Evolutionary conservation across 257 asterid genomes (phyloP).

Genomic region (Solanum dulcamara): DNA sequence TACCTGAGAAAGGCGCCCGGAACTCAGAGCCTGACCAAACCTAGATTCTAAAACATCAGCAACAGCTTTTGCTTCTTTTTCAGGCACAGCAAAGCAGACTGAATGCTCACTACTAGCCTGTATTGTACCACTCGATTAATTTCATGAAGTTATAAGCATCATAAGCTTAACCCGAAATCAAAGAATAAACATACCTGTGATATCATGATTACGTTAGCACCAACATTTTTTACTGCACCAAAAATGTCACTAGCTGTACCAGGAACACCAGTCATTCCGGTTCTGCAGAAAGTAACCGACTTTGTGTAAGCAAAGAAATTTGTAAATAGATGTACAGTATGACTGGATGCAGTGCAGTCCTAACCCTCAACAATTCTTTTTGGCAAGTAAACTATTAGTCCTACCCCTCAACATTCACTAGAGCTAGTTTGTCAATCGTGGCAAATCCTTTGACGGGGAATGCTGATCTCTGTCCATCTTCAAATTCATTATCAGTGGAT

Average conservation of each 20-base stretch:
- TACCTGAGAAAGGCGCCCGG: slow-evolving; percentile 99
- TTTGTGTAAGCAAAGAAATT: not conserved
- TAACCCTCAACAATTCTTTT: not conserved
- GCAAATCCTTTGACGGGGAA: slow-evolving; percentile 94
- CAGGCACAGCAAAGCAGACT: slow-evolving; percentile 99
- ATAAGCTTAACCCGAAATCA: not conserved
- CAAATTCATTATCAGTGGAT: slow-evolving; percentile 29
- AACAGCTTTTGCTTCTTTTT: slow-evolving; percentile 82
- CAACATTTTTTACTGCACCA: slow-evolving; percentile 85
- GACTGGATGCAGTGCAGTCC: not conserved
- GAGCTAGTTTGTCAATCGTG: slow-evolving; percentile 93
- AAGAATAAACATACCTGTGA: slow-evolving; percentile 54
- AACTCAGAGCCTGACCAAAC: slow-evolving; percentile 78
- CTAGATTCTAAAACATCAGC: slow-evolving; percentile 76
- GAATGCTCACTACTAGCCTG: slow-evolving; percentile 99
- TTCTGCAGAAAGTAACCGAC: slow-evolving; percentile 32
- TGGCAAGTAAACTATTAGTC: slow-evolving; percentile 3
- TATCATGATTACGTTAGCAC: slow-evolving; percentile 97
- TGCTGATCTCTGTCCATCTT: slow-evolving; percentile 35
- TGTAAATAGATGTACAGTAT: not conserved
- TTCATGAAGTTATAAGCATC: not conserved
- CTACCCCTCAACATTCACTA: slow-evolving; percentile 97
- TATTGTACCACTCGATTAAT: slow-evolving; percentile 1
- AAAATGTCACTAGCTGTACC: slow-evolving; percentile 92
- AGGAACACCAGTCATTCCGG: slow-evolving; percentile 99